phyloP scores from a whole-genome alignment of 306 rosid genomes.

The Trifolium pratense region DNA sequence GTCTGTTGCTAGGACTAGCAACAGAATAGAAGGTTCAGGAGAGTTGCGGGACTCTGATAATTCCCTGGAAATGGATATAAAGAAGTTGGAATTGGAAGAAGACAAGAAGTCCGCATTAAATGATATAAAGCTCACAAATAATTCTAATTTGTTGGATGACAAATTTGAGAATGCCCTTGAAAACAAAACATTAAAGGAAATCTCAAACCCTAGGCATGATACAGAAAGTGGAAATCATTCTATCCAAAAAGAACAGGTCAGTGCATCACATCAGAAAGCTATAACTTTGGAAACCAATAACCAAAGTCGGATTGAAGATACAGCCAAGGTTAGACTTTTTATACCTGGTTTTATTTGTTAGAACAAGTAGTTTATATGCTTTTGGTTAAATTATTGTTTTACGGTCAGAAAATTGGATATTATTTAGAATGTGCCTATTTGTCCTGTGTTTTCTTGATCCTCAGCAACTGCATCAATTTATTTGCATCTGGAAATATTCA shows the following conservation, averaged over 20 bases:
- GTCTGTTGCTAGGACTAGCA: constrained; percentile 40
- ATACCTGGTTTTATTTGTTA: neutral
- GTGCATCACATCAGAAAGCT: constrained; percentile 45
- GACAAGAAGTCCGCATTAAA: constrained; percentile 40
- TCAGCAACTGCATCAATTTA: constrained; percentile 16
- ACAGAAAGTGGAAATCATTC: constrained; percentile 50
- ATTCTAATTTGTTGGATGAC: constrained; percentile 40
- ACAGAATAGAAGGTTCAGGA: constrained; percentile 45
- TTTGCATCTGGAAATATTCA: constrained; percentile 27
- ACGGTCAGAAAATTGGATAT: constrained; percentile 14
- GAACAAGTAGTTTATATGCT: constrained; percentile 16
- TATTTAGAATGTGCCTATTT: neutral
- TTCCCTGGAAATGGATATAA: constrained; percentile 45
- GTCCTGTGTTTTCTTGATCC: constrained; percentile 15
- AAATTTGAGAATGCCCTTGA: constrained; percentile 45
- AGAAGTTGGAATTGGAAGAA: constrained; percentile 35
- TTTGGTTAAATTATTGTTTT: constrained; percentile 11
- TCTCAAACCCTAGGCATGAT: constrained; percentile 40
- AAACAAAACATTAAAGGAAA: constrained; percentile 40
- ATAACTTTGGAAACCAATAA: constrained; percentile 44
- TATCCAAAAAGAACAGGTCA: constrained; percentile 38
- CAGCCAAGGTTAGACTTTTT: constrained; percentile 52
- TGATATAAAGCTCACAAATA: constrained; percentile 34
- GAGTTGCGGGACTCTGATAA: constrained; percentile 40
- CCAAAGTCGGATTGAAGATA: constrained; percentile 49